Conservation (phyloP, 2,329 filamentous ascomycete species). For the Davidsoniella virescens region DNA sequence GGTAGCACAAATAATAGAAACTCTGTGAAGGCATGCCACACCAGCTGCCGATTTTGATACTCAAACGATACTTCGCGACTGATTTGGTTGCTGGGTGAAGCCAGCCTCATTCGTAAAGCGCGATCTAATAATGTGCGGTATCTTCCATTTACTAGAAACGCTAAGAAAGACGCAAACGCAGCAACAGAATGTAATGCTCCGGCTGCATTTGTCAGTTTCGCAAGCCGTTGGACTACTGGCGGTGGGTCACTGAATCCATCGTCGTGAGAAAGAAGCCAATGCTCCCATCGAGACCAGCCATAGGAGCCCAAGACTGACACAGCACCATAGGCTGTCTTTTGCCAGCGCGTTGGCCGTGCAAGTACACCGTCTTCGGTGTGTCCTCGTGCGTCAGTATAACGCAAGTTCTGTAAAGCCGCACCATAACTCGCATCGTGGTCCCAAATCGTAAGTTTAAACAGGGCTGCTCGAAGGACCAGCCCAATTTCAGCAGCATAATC, state of each 20-base stretch:
- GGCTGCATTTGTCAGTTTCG: slow-evolving; percentile 49
- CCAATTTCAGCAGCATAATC: slow-evolving; percentile 80
- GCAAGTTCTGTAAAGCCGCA: slow-evolving; percentile 77
- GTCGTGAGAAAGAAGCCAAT: slow-evolving; percentile 62
- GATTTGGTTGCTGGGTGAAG: slow-evolving; percentile 70
- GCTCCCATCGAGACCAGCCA: slow-evolving; percentile 82
- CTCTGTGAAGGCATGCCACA: slow-evolving; percentile 99
- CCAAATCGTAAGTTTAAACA: slow-evolving; percentile 96
- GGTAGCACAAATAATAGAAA: slow-evolving; percentile 96
- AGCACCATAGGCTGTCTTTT: slow-evolving; percentile 72
- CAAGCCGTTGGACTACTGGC: slow-evolving; percentile 38
- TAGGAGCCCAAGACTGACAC: slow-evolving; percentile 80
- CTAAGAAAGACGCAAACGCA: slow-evolving; percentile 69
- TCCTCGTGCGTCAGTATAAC: slow-evolving; percentile 66
- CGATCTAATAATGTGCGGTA: slow-evolving; percentile 86
- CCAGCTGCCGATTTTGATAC: slow-evolving; percentile 90
- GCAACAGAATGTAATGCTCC: slow-evolving; percentile 66
- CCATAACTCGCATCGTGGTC: slow-evolving; percentile 93
- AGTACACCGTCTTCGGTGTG: slow-evolving; percentile 39
- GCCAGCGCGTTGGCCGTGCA: slow-evolving; percentile 57
- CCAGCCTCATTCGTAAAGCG: slow-evolving; percentile 65
- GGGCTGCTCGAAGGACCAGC: slow-evolving; percentile 54
- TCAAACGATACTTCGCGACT: slow-evolving; percentile 91
- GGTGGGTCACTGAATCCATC: slow-evolving; percentile 53
- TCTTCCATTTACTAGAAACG: slow-evolving; percentile 79